Evolutionary conservation across 768 basidiomycete species (phyloP).

Genomic region (Calocybe gangraenosa): DNA sequence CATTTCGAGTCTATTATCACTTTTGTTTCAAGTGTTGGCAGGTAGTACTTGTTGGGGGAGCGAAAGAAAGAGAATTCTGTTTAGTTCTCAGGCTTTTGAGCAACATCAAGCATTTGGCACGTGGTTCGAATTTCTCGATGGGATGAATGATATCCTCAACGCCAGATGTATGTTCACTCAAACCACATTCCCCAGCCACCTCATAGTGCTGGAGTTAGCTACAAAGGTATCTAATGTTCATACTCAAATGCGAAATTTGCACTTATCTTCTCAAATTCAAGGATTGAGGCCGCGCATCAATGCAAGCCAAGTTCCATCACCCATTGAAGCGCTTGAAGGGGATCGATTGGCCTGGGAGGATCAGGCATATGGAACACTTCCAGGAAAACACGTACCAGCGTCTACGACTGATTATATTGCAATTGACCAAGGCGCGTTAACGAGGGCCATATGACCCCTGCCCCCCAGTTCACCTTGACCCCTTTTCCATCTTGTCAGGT

Average conservation of each 20-base stretch:
- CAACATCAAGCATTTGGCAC: no score
- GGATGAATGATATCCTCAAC: not conserved
- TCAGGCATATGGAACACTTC: conserved; percentile 57
- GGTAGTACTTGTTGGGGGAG: no score
- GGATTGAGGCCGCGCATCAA: conserved; percentile 84
- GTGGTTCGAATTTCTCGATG: not conserved
- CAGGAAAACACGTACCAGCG: conserved; percentile 65
- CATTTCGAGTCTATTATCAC: not conserved
- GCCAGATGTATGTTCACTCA: conserved; percentile 39
- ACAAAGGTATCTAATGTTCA: conserved; percentile 35
- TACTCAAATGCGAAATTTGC: no score
- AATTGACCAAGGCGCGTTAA: conserved; percentile 75
- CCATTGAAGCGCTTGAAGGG: conserved; percentile 69
- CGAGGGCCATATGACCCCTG: not conserved
- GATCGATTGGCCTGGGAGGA: conserved; percentile 80
- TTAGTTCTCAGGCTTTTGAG: no score
- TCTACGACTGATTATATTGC: conserved; percentile 85
- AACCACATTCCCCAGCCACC: conserved; percentile 67
- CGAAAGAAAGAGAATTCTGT: no score
- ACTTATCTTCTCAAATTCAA: conserved; percentile 21
- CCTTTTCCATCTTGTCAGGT: conserved; percentile 32
- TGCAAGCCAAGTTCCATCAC: conserved; percentile 87
- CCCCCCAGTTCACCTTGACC: not conserved
- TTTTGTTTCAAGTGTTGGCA: no score
- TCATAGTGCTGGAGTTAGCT: conserved; percentile 56